phyloP scores from a whole-genome alignment of 805 yeast species.

The Candida ficus region DNA sequence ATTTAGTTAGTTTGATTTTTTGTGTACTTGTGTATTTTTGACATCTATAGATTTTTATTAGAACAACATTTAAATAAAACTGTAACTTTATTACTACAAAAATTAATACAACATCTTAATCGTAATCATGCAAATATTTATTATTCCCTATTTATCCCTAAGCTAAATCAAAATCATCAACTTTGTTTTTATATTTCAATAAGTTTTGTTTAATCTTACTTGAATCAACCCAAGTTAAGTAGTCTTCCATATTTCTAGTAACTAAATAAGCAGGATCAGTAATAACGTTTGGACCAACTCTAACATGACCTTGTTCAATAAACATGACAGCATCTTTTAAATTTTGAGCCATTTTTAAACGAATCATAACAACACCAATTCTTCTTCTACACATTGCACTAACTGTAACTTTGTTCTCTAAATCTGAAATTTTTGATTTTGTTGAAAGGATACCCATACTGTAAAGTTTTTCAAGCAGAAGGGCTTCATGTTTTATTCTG shows the following conservation, averaged over 20 bases:
- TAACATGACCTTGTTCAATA: constrained; percentile 94
- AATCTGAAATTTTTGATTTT: constrained; percentile 84
- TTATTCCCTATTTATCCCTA: constrained; percentile 12
- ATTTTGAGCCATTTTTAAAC: constrained; percentile 89
- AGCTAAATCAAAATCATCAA: constrained; percentile 53
- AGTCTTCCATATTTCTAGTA: constrained; percentile 92
- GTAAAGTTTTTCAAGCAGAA: constrained; percentile 80
- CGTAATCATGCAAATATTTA: no score
- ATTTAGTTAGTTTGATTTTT: no score
- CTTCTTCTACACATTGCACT: constrained; percentile 90
- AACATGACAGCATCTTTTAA: constrained; percentile 85
- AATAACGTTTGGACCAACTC: constrained; percentile 94
- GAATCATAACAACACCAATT: constrained; percentile 90
- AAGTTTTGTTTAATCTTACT: constrained; percentile 90
- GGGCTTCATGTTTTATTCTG: constrained; percentile 83
- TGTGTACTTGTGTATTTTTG: background rate
- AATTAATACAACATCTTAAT: no score
- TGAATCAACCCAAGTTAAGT: constrained; percentile 95
- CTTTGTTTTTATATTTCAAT: constrained; percentile 76
- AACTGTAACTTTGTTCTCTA: constrained; percentile 89
- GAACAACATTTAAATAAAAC: no score
- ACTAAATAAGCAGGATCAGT: constrained; percentile 95
- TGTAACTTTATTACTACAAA: no score
- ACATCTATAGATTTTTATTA: background rate
- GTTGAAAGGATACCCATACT: constrained; percentile 85